Percentiles rank a stretch among this genome's conserved stretches.
phyloP scores from a whole-genome alignment of 768 basidiomycete genomes.

The Fistulinella prunicolor region DNA sequence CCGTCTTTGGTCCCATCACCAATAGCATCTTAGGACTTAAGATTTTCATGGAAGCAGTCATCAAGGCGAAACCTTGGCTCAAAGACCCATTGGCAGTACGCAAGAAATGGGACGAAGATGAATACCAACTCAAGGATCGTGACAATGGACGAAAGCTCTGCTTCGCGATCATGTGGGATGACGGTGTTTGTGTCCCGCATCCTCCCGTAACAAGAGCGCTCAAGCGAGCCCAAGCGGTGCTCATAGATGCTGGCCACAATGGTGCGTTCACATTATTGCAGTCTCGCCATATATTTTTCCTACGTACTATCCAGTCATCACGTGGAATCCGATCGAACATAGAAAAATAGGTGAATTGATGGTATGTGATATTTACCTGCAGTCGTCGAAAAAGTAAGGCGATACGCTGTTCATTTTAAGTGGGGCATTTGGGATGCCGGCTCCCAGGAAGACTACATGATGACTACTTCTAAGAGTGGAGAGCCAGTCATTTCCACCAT shows the following conservation, averaged over 20 bases:
- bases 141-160: conserved; percentile 50
- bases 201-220: conserved; percentile 65
- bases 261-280: conserved; percentile 36
- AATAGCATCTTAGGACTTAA: conserved; percentile 59
- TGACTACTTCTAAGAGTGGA: conserved; percentile 37
- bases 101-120: conserved; percentile 60
- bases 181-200: conserved; percentile 56
- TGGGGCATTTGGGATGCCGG: conserved; percentile 45
- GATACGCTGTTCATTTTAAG: conserved; percentile 22
- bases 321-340: conserved; percentile 63
- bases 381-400: neutral
- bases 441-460: conserved; percentile 44
- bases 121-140: conserved; percentile 58
- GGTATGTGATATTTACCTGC: conserved; percentile 34
- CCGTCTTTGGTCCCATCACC: conserved; percentile 73
- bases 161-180: conserved; percentile 65
- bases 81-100: conserved; percentile 57
- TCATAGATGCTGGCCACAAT: conserved; percentile 61
- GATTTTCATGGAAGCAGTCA: conserved; percentile 61
- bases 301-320: conserved; percentile 47
- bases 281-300: neutral
- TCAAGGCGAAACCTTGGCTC: conserved; percentile 60
- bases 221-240: conserved; percentile 50
- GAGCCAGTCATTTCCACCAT: conserved; percentile 58
- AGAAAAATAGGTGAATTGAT: conserved; percentile 39